Evolutionary conservation across 306 rosid genomes (phyloP).

Genomic region (Ormosia semicastrata): DNA sequence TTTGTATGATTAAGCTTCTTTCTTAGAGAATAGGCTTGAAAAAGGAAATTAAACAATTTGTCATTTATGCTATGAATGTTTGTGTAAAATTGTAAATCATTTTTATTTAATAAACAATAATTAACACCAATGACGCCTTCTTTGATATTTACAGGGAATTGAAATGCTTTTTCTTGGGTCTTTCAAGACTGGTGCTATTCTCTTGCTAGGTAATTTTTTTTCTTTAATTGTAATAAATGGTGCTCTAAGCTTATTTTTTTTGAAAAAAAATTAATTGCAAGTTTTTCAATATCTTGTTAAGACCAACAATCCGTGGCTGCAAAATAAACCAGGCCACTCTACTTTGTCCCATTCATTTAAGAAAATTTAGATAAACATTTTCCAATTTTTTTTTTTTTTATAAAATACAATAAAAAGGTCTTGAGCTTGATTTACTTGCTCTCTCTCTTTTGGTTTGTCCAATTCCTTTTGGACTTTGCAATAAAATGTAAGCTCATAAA

Average conservation of each 20-base stretch:
- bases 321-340: background rate
- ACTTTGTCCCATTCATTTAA: background rate
- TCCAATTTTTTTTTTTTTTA: background rate
- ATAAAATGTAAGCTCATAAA: constrained; percentile 1
- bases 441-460: background rate
- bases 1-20: background rate
- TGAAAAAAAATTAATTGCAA: background rate
- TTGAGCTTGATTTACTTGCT: background rate
- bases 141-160: constrained; percentile 70
- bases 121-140: background rate
- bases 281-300: background rate
- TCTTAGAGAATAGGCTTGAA: background rate
- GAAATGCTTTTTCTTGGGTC: constrained; percentile 99
- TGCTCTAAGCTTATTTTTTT: background rate
- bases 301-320: background rate
- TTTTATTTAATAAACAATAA: constrained; percentile 9
- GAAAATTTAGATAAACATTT: background rate
- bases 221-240: background rate
- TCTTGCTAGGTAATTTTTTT: constrained; percentile 65
- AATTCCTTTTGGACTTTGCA: background rate
- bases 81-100: background rate
- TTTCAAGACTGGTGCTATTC: constrained; percentile 96
- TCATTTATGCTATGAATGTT: background rate
- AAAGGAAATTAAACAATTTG: background rate
- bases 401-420: background rate